Percentiles rank a stretch among this genome's conserved stretches.
These are phyloP conservation scores for Gloeostereum incarnatum DNA, from an alignment of 768 basidiomycete genomes.

Conservation along the genomic window DNA sequence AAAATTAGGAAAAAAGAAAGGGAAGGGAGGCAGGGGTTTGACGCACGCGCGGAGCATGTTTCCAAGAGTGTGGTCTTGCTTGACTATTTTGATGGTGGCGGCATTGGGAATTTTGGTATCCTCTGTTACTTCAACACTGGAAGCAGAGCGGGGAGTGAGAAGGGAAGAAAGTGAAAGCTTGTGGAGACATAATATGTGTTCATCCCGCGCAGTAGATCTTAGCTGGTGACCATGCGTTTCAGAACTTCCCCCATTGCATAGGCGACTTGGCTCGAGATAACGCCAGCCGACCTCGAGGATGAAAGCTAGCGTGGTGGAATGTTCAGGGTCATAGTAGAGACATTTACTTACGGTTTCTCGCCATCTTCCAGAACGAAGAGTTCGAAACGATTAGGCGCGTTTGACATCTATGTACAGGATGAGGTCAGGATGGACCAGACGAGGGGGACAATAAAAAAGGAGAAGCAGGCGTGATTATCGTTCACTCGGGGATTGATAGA, in stretches of 20 bases:
- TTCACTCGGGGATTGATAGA: background rate
- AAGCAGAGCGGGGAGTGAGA: constrained; percentile 6
- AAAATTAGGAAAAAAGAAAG: constrained; percentile 1
- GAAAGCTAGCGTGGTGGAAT: background rate
- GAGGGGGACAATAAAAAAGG: constrained; percentile 2
- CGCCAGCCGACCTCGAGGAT: too few species aligned
- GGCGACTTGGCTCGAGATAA: too few species aligned
- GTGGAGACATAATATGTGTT: too few species aligned
- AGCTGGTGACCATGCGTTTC: too few species aligned
- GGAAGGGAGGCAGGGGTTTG: background rate
- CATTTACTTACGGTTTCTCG: constrained; percentile 82
- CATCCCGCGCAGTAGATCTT: too few species aligned
- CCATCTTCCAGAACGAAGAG: constrained; percentile 88
- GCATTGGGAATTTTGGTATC: constrained; percentile 98
- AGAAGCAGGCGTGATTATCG: background rate
- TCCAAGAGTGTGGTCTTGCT: constrained; percentile 95
- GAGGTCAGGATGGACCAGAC: background rate
- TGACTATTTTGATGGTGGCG: constrained; percentile 87
- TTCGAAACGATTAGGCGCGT: constrained; percentile 91
- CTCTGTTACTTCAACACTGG: constrained; percentile 82
- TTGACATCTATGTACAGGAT: constrained; percentile 39
- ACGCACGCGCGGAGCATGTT: constrained; percentile 94
- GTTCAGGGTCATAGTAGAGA: background rate
- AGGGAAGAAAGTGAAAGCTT: constrained; percentile 6
- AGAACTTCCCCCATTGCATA: too few species aligned